phyloP scores from a whole-genome alignment of 2,329 filamentous ascomycete species.

The Verticillium dahliae region DNA sequence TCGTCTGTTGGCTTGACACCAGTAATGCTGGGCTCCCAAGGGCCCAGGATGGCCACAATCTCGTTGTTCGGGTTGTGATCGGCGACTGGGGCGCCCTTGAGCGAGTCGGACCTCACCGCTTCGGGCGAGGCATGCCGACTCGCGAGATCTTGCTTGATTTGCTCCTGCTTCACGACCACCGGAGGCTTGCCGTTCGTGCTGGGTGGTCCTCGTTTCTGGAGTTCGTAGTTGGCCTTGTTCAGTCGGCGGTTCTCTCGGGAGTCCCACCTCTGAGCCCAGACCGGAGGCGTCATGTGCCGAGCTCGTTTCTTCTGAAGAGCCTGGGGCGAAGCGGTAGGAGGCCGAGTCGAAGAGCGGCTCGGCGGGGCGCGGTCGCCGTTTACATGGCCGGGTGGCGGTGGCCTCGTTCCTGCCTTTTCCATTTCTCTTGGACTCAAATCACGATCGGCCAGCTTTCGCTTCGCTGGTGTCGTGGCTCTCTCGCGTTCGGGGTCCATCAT shows the following conservation, averaged over 20 bases:
- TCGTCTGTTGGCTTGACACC: slow-evolving; percentile 67
- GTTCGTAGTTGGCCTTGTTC: slow-evolving; percentile 35
- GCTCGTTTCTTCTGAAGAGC: slow-evolving; percentile 31
- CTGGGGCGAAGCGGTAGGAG: slow-evolving; percentile 12
- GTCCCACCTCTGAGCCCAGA: slow-evolving; percentile 40
- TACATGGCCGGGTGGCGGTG: slow-evolving; percentile 37
- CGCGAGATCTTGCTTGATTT: slow-evolving; percentile 19
- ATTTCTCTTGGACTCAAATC: slow-evolving; percentile 44
- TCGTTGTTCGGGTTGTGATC: slow-evolving; percentile 9
- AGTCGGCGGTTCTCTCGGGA: slow-evolving; percentile 28
- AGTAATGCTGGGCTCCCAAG: slow-evolving; percentile 63
- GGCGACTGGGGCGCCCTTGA: slow-evolving; percentile 14
- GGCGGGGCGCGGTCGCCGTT: slow-evolving; percentile 30
- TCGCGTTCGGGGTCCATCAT: slow-evolving; percentile 23
- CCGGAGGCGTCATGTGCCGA: slow-evolving; percentile 30
- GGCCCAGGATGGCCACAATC: slow-evolving; percentile 35
- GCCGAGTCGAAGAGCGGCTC: slow-evolving; percentile 7
- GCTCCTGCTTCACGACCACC: slow-evolving; percentile 13
- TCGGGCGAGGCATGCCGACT: slow-evolving; percentile 44
- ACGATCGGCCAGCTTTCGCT: slow-evolving; percentile 42
- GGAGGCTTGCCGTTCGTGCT: slow-evolving; percentile 30
- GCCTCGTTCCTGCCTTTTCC: slow-evolving; percentile 40
- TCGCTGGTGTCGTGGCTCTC: slow-evolving; percentile 32
- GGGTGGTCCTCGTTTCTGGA: slow-evolving; percentile 30
- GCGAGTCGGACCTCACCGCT: slow-evolving; percentile 21